phyloP scores from a whole-genome alignment of 1,284 basidiomycete genomes.

The Gastroboletus turbinatus region DNA sequence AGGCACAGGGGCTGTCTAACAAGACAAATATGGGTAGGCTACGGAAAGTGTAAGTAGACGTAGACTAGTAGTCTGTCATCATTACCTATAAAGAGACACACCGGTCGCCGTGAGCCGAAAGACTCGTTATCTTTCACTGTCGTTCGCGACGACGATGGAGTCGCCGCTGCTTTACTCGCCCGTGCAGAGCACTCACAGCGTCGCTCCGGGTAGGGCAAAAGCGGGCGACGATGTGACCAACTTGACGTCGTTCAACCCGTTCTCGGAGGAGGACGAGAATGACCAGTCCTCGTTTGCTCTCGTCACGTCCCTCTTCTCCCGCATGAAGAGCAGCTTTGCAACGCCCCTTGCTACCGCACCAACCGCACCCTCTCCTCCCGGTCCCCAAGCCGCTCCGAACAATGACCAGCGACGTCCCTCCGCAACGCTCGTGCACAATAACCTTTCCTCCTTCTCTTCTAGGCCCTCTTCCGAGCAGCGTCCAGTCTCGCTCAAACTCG shows the following conservation, averaged over 20 bases:
- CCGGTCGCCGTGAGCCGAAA: constrained; percentile 10
- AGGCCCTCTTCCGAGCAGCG: constrained; percentile 51
- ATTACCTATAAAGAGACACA: constrained; percentile 18
- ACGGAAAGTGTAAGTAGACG: constrained; percentile 20
- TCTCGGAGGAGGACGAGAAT: constrained; percentile 82
- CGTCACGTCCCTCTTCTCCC: constrained; percentile 73
- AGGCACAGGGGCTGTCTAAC: constrained; percentile 56
- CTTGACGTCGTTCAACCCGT: constrained; percentile 81
- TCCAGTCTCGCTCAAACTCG: constrained; percentile 54
- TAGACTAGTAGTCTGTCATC: neutral
- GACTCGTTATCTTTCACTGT: constrained; percentile 9
- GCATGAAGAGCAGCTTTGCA: constrained; percentile 73
- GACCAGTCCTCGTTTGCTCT: constrained; percentile 80
- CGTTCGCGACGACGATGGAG: constrained; percentile 27
- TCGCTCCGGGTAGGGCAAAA: constrained; percentile 52
- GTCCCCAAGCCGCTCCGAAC: constrained; percentile 27
- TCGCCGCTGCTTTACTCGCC: constrained; percentile 39
- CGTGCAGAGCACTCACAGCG: constrained; percentile 38
- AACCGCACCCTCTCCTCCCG: constrained; percentile 31
- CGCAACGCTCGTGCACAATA: constrained; percentile 42
- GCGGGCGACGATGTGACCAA: constrained; percentile 65
- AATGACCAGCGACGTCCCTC: constrained; percentile 59
- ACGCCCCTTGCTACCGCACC: constrained; percentile 57
- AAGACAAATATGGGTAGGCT: constrained; percentile 15
- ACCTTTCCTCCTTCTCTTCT: constrained; percentile 46